Conservation (phyloP, 2,329 filamentous ascomycete species). For the Fusarium redolens region DNA sequence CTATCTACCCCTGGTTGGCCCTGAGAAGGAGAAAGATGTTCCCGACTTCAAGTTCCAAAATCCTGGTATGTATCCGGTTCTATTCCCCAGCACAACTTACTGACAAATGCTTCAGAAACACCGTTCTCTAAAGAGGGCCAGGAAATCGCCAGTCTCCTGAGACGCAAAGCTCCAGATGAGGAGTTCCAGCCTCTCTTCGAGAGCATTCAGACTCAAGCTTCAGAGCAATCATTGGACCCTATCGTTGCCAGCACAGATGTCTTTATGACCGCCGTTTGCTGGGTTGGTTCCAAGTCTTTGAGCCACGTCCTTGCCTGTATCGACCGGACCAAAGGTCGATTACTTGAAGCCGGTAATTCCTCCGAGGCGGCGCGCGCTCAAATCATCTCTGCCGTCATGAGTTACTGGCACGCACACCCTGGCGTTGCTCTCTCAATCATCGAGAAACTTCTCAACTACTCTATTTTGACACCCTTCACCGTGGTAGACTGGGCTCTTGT, state of each 20-base stretch:
- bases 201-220: conserved; percentile 82
- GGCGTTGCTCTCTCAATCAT: conserved; percentile 92
- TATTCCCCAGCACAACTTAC: background rate
- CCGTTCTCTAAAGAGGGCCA: conserved; percentile 88
- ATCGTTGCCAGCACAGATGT: conserved; percentile 90
- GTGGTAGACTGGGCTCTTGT: conserved; percentile 92
- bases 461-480: conserved; percentile 85
- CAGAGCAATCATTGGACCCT: conserved; percentile 78
- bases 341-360: conserved; percentile 80
- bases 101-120: conserved; percentile 63
- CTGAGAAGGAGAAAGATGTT: conserved; percentile 93
- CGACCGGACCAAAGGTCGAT: conserved; percentile 90
- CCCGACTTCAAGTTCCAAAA: conserved; percentile 92
- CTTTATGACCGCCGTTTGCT: conserved; percentile 93
- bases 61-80: conserved; percentile 66
- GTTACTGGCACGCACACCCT: conserved; percentile 93
- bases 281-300: conserved; percentile 92
- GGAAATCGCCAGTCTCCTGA: conserved; percentile 81
- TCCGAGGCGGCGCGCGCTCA: conserved; percentile 84
- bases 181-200: conserved; percentile 87
- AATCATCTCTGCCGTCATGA: conserved; percentile 89
- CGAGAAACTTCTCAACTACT: conserved; percentile 97
- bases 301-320: conserved; percentile 97
- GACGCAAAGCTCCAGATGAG: conserved; percentile 85
- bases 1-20: conserved; percentile 83